Base-by-base conservation (phyloP, 352 stramenopile species). In the Globisporangium megalacanthum region DNA sequence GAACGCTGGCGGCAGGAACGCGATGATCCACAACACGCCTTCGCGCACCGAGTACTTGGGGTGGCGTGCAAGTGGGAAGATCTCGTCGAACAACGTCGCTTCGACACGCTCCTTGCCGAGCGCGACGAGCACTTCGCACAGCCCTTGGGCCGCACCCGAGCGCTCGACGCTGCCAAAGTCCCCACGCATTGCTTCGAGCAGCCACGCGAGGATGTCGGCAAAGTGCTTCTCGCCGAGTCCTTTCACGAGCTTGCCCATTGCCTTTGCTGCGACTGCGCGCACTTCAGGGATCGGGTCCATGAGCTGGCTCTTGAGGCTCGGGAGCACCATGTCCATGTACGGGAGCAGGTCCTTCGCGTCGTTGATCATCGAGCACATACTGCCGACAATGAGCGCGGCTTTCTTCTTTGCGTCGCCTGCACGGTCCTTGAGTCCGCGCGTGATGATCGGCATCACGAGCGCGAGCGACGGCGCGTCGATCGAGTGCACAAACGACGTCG, bases 301-400 rank as follows among this genome's bases (percentile, higher is more conserved):
- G 17, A 95, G 73, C 60, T 91, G 81, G 4, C 64, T 85, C 69
- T 99, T 98, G 20, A 99, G 80, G 64, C 97, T 97, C 7, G 96
- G 94, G 52, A 99, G 64, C 55, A 99, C 86, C 35, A 89, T 97
- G 36, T 97, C 82, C 45, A 99, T 86, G 72, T 99, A 99, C 31
- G 97, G 97, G 35, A 98, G 76, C 42, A 99, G 84, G 69, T 99
- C 96, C 75, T 97, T 95, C 22, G 96, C 73, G 70, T 99, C 96
- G 67, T 98, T 98, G 48, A 99, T 98, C 95, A 99, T 99, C 6
- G 92, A 96, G 65, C 94, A 98, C 75, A 99, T 99, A 65, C 98
- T 99, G 54, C 98, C 97, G 19, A 97, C 96, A 67, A 99, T 99
- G 5, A 99, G 77, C 6, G 97, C 97, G 25, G 96, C 95, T 71